phyloP scores from a whole-genome alignment of 2,329 filamentous ascomycete genomes.

The Phyllosticta citrichinensis region DNA sequence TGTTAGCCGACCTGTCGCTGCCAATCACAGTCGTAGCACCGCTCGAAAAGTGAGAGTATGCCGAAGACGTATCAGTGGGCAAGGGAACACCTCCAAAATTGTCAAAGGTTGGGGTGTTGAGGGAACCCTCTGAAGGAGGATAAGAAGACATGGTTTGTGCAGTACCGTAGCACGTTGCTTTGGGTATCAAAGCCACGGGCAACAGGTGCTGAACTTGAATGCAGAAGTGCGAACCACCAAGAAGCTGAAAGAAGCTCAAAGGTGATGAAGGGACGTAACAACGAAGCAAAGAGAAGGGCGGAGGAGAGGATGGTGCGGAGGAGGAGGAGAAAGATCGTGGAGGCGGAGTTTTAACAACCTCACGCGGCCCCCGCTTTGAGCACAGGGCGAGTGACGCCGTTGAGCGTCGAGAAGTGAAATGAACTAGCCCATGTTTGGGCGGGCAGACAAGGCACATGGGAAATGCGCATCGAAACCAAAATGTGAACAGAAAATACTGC shows the following conservation, averaged over 20 bases:
- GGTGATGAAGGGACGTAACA: neutral
- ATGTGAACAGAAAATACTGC: constrained; percentile 9
- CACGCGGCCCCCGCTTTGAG: neutral
- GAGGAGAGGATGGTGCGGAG: constrained; percentile 6
- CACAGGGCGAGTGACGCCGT: neutral
- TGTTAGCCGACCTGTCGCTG: neutral
- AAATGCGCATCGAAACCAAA: constrained; percentile 15
- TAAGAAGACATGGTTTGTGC: neutral
- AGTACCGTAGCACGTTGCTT: neutral
- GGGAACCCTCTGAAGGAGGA: neutral
- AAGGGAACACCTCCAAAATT: neutral
- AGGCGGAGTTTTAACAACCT: neutral
- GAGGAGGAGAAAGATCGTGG: neutral
- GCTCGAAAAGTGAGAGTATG: neutral
- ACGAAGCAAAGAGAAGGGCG: neutral
- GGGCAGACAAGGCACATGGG: neutral
- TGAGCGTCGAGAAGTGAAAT: neutral
- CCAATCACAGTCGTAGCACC: neutral
- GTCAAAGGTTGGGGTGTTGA: neutral
- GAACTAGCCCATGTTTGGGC: neutral
- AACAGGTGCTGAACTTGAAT: neutral
- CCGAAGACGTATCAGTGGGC: constrained; percentile 9
- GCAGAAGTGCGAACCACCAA: neutral
- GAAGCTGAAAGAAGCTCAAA: neutral
- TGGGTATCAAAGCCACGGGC: neutral